Conservation (phyloP, 257 asterid genomes). For the Solanum chiquidenum region DNA sequence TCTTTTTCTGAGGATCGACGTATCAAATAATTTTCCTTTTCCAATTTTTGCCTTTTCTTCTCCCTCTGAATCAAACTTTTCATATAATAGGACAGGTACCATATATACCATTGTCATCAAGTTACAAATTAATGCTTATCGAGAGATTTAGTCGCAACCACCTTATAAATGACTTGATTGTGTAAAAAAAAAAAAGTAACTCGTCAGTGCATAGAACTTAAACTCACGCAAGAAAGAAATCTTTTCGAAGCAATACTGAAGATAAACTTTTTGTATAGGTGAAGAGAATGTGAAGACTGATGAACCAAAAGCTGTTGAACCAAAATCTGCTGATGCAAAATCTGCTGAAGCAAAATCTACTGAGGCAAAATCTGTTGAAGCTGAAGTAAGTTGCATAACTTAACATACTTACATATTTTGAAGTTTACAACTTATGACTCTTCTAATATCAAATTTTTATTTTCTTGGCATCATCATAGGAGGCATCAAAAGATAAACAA, state of each 20-base stretch:
- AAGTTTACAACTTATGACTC: background rate
- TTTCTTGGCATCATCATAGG: background rate
- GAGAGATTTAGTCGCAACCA: background rate
- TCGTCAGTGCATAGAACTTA: background rate
- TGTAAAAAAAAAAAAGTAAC: background rate
- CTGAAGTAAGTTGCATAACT: constrained; percentile 31
- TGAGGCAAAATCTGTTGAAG: constrained; percentile 23
- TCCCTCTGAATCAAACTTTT: background rate
- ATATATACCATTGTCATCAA: background rate
- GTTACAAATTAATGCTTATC: background rate
- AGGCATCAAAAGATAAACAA: background rate
- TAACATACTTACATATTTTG: background rate
- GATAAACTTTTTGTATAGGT: constrained; percentile 21
- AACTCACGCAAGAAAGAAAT: background rate
- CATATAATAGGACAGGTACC: background rate
- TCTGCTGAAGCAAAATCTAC: constrained; percentile 11
- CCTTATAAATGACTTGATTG: background rate
- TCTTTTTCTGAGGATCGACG: background rate
- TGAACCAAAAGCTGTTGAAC: constrained; percentile 24
- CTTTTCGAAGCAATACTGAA: background rate
- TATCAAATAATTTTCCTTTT: background rate
- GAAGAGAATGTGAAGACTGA: constrained; percentile 59
- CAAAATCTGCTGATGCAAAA: constrained; percentile 22
- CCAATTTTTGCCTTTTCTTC: background rate
- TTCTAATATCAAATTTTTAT: background rate